Conservation (phyloP, 768 basidiomycete species). For the Xerocomellus intermedius region DNA sequence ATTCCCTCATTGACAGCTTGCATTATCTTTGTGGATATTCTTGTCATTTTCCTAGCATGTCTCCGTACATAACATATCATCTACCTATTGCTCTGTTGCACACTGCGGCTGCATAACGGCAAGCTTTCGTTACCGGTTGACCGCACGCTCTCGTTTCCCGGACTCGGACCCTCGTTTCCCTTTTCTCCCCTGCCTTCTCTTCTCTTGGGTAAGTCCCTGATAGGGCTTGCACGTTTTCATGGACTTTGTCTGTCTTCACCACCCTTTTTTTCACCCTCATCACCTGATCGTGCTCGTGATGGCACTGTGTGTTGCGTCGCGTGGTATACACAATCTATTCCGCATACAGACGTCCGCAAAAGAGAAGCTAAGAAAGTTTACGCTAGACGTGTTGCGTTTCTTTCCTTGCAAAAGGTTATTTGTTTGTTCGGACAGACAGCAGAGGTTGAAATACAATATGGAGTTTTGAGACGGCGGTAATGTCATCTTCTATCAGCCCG, state of each 20-base stretch:
- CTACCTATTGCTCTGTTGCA: conserved; percentile 20
- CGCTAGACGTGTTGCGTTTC: background rate
- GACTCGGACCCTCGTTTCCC: background rate
- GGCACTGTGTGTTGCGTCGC: background rate
- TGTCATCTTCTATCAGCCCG: background rate
- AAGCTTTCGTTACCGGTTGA: background rate
- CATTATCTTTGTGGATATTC: conserved; percentile 34
- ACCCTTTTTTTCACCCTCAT: background rate
- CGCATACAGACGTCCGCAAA: background rate
- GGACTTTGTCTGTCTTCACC: background rate
- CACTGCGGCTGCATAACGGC: background rate
- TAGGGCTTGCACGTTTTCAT: background rate
- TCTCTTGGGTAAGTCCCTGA: background rate
- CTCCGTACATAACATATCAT: conserved; percentile 28
- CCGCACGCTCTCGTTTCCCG: background rate
- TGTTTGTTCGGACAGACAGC: background rate
- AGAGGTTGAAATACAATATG: background rate
- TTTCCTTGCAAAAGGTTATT: background rate
- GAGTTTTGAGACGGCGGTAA: background rate
- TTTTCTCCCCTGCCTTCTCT: background rate
- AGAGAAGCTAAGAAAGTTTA: background rate
- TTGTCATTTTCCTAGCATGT: conserved; percentile 25
- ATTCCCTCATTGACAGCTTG: conserved; percentile 12
- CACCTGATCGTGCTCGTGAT: background rate
- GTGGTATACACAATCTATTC: background rate